Evolutionary conservation across 805 yeast genomes (phyloP).

Genomic region (Zygotorulaspora florentina): DNA sequence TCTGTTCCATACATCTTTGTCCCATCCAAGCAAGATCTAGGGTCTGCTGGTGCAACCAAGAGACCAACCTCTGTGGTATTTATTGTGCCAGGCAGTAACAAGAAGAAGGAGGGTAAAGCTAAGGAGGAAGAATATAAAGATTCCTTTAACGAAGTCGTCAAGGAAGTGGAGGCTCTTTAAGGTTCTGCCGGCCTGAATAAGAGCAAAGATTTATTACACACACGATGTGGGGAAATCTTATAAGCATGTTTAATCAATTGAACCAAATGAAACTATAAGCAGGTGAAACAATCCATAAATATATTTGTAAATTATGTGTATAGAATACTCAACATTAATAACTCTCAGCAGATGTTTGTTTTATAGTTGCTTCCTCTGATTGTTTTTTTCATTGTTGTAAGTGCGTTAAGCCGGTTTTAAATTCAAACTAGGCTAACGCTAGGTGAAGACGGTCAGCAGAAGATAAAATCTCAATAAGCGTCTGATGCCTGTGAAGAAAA

Average conservation of each 20-base stretch:
- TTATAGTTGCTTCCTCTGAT: not conserved
- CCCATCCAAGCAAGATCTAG: conserved; percentile 97
- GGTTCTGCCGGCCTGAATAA: not conserved
- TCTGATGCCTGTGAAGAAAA: conserved; percentile 17
- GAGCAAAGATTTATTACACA: not conserved
- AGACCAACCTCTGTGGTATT: conserved; percentile 98
- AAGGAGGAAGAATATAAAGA: conserved; percentile 88
- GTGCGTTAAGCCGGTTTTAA: not conserved
- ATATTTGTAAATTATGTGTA: conserved; percentile 13
- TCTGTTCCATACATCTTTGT: conserved; percentile 88
- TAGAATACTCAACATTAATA: conserved; percentile 4
- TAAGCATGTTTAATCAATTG: not conserved
- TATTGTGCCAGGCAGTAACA: conserved; percentile 94
- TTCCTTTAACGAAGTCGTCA: conserved; percentile 86
- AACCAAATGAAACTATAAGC: not conserved
- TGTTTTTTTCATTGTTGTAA: not conserved
- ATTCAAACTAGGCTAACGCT: not conserved
- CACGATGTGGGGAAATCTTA: not conserved
- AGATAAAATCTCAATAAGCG: not conserved
- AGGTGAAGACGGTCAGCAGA: not conserved
- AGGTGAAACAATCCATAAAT: conserved; percentile 1
- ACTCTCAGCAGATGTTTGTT: not conserved
- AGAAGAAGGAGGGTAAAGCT: conserved; percentile 64
- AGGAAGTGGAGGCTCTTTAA: conserved; percentile 58
- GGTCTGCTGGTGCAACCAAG: conserved; percentile 98